Conservation (phyloP, 148 eudicot species). For the Simmondsia chinensis region DNA sequence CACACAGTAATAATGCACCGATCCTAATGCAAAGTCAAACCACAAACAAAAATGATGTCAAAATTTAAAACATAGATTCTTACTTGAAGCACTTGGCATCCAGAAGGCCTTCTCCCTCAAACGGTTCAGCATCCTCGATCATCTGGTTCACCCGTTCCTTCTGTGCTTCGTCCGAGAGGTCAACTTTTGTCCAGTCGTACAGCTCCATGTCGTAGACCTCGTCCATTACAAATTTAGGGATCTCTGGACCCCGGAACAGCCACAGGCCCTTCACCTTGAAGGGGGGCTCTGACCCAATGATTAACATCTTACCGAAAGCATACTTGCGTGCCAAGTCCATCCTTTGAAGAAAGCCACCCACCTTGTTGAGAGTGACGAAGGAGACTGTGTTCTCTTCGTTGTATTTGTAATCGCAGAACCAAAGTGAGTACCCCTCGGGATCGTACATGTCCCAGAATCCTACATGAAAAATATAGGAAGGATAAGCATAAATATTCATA, state of each 20-base stretch:
- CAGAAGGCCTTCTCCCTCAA: constrained; percentile 28
- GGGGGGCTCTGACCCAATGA: constrained; percentile 28
- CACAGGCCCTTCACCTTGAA: constrained; percentile 37
- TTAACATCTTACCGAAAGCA: constrained; percentile 38
- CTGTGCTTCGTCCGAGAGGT: constrained; percentile 28
- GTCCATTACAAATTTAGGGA: constrained; percentile 34
- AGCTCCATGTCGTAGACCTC: constrained; percentile 47
- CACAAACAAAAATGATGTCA: too few relatives aligned
- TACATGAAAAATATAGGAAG: constrained; percentile 7
- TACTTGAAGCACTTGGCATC: constrained; percentile 38
- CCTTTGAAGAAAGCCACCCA: constrained; percentile 33
- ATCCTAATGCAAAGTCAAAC: too few relatives aligned
- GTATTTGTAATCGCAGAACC: constrained; percentile 47
- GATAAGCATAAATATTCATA: background rate
- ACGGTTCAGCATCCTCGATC: constrained; percentile 42
- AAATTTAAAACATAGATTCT: too few relatives aligned
- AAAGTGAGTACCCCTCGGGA: constrained; percentile 39
- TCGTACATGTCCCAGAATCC: constrained; percentile 91
- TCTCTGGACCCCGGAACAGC: constrained; percentile 40
- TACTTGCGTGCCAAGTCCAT: constrained; percentile 40
- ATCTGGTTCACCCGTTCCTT: constrained; percentile 38
- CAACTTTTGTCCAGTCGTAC: constrained; percentile 33
- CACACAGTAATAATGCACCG: too few relatives aligned
- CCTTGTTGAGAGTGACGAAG: constrained; percentile 36
- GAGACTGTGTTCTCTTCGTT: constrained; percentile 37